Conservation (phyloP, 768 basidiomycete genomes). For the Trametes sanguinea region DNA sequence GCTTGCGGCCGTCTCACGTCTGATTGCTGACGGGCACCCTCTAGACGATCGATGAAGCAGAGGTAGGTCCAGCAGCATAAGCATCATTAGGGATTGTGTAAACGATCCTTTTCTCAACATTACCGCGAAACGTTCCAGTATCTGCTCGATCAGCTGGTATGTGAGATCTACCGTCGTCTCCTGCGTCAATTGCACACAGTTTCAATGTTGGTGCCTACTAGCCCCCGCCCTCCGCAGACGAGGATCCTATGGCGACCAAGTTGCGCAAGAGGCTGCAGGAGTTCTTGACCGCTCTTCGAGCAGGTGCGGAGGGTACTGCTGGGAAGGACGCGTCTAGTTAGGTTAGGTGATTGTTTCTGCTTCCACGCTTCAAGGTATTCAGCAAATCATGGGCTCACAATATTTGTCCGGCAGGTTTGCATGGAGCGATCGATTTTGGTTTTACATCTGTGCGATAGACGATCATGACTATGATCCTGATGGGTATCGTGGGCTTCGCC, state of each 20-base stretch:
- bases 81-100: no score
- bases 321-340: background rate
- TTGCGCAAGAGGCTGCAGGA: conserved; percentile 20
- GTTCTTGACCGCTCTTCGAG: conserved; percentile 11
- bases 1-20: background rate
- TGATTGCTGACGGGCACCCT: background rate
- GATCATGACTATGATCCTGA: no score
- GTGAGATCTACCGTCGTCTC: background rate
- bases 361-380: background rate
- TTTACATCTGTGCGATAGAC: no score
- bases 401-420: no score
- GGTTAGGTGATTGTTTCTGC: no score
- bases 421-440: no score
- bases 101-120: background rate
- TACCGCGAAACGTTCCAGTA: conserved; percentile 5
- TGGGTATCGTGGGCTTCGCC: no score
- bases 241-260: conserved; percentile 15
- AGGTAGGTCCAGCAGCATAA: conserved; percentile 3
- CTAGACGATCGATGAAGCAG: conserved; percentile 23
- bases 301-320: conserved; percentile 18
- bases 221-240: conserved; percentile 19
- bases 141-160: conserved; percentile 23
- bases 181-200: background rate
- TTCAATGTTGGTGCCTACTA: background rate
- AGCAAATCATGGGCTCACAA: background rate